Base-by-base conservation (phyloP, 2,329 filamentous ascomycete genomes). In the Claviceps spartinae region DNA sequence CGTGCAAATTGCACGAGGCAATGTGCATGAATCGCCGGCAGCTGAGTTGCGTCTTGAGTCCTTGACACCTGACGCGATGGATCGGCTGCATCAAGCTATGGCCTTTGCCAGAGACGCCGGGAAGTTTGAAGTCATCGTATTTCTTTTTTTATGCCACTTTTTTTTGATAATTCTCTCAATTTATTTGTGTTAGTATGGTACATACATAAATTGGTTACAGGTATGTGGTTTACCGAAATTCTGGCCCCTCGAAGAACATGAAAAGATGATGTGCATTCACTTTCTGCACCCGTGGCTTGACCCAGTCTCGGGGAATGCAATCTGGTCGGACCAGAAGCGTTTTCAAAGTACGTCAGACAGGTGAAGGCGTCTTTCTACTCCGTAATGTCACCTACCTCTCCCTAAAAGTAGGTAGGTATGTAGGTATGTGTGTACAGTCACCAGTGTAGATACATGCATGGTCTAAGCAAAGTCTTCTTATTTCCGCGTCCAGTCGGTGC, bases 1-100 rank as follows among this genome's bases (percentile, higher is more conserved):
- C 54, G 38, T 40, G 54, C 51, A 30, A 53, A 50, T 51, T 47
- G 24, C 54, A 46, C 48, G 38, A 42, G 40, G 37, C 45, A 13
- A 41, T 41, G 47, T 48, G 37, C 54, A 55, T 54, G 52, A 55
- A 47, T 55, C 54, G 54, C 46, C 44, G 48, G 18, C 43, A 38
- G 45, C 44, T 49, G 41, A 47, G 43, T 34, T 51, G 48, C 45
- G 44, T 54, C 48, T 34, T 18, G 18, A 18, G 18, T 18, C 18
- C 18, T 18, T 47, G 53, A 48, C 48, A 34, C 53, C 53, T 53
- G 48, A 48, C 53, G 53, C 53, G 38, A 48, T 48, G 44, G 47
- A 20, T 43, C 36, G 22, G 45, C 24, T 47, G 30, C 45, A 47
- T 47, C n/a, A 47, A 47, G 45, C 45, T 37, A 48, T 34, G 22